Percentiles rank a stretch among this genome's conserved stretches.
phyloP scores from a whole-genome alignment of 139 green algal genomes.

The Raphidocelis subcapitata region DNA sequence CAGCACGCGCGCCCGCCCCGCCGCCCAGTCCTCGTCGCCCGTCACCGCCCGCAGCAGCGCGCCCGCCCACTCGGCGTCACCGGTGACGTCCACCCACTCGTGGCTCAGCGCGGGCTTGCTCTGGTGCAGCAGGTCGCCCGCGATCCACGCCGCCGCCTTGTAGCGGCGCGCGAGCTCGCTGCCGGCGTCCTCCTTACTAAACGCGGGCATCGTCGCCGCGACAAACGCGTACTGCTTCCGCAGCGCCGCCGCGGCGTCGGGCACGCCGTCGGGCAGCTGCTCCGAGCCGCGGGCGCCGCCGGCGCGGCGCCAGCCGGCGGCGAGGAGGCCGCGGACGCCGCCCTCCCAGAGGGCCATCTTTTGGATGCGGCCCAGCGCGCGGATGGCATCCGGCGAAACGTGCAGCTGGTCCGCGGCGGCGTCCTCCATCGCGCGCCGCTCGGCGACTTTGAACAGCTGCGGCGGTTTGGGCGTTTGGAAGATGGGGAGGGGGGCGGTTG shows the following conservation, averaged over 20 bases:
- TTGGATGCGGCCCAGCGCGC: constrained; percentile 49
- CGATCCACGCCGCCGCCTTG: constrained; percentile 72
- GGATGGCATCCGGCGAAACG: constrained; percentile 38
- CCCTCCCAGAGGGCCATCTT: constrained; percentile 47
- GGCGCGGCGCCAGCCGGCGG: background rate
- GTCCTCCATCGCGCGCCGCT: constrained; percentile 46
- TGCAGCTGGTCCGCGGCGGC: constrained; percentile 50
- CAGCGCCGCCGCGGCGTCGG: constrained; percentile 19
- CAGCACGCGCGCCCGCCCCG: constrained; percentile 39
- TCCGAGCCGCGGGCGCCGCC: background rate
- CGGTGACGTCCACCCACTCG: background rate
- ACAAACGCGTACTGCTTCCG: constrained; percentile 91
- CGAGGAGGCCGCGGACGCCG: constrained; percentile 39
- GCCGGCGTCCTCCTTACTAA: constrained; percentile 61
- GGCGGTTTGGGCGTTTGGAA: too few relatives aligned
- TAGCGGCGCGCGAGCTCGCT: constrained; percentile 55
- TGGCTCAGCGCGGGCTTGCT: constrained; percentile 47
- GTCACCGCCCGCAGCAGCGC: constrained; percentile 26
- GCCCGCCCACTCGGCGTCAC: background rate
- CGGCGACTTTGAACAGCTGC: constrained; percentile 58
- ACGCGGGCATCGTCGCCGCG: constrained; percentile 86
- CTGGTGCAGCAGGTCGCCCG: constrained; percentile 66
- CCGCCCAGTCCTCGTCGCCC: constrained; percentile 37
- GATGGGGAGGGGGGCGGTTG: too few relatives aligned
- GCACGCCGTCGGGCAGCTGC: background rate